phyloP scores from a whole-genome alignment of 225 moss, liverwort and hornwort species.

The Pseudoscleropodium purum region DNA sequence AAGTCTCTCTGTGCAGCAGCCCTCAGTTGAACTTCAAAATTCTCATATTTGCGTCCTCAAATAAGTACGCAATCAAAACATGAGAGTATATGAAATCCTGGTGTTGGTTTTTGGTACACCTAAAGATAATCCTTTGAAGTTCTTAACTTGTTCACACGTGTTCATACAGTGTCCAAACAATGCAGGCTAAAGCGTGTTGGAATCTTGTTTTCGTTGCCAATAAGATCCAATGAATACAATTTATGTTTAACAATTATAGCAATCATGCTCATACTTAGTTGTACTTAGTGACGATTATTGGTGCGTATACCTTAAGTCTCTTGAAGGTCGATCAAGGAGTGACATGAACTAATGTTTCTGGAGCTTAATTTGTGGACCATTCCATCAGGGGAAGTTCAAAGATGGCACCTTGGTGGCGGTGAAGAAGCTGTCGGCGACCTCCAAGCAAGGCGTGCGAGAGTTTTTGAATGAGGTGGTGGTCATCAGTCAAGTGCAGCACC shows the following conservation, averaged over 20 bases:
- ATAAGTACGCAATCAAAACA: neutral
- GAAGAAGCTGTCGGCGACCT: conserved; percentile 25
- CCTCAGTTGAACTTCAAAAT: neutral
- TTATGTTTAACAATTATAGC: neutral
- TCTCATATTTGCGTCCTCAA: neutral
- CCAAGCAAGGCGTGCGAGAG: conserved; percentile 26
- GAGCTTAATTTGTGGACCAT: neutral
- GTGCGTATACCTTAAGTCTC: neutral
- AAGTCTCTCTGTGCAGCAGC: neutral
- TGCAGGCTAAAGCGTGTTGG: neutral
- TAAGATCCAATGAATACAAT: neutral
- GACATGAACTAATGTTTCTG: neutral
- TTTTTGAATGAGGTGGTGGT: conserved; percentile 51
- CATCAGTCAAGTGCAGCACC: conserved; percentile 45
- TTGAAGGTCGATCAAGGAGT: neutral
- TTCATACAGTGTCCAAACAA: neutral
- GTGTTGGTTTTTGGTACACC: neutral
- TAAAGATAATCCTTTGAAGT: neutral
- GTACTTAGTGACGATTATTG: neutral
- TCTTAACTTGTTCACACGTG: neutral
- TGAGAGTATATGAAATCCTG: neutral
- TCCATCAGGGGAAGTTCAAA: conserved; percentile 22
- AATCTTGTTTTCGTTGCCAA: neutral
- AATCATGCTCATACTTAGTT: neutral
- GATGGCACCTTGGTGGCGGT: conserved; percentile 40